A percentile compares a stretch with the other conserved stretches of the same genome.
These are phyloP conservation scores for Penicillium vulpinum DNA, from an alignment of 2,329 filamentous ascomycete species.

Conservation along the genomic window DNA sequence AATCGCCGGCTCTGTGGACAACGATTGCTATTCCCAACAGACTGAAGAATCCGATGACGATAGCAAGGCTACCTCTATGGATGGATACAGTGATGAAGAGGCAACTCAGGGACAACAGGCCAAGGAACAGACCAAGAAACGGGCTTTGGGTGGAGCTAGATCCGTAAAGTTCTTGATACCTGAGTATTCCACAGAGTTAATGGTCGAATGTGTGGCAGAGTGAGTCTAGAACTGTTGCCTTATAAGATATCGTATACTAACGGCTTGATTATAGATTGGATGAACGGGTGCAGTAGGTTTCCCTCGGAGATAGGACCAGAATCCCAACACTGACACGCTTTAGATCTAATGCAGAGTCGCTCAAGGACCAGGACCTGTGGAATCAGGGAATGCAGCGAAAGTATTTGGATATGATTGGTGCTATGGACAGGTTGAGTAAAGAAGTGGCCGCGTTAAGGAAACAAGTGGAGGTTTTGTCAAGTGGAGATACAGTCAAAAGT, in stretches of 20 bases:
- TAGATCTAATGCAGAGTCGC: background rate
- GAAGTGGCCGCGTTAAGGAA: background rate
- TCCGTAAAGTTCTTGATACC: too few species aligned
- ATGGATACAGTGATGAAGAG: background rate
- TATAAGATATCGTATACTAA: background rate
- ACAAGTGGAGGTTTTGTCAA: background rate
- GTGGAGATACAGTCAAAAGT: too few species aligned
- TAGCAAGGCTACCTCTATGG: background rate
- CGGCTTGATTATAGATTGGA: background rate
- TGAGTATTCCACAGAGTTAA: too few species aligned
- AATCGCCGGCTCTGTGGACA: background rate
- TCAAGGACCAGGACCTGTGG: background rate
- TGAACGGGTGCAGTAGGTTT: background rate
- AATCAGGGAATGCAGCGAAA: background rate
- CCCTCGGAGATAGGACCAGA: background rate
- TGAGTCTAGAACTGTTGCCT: too few species aligned
- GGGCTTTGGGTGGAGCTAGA: too few species aligned
- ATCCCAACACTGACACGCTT: background rate
- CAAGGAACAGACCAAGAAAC: too few species aligned
- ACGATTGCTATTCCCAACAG: background rate
- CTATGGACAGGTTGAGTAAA: background rate
- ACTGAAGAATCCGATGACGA: background rate
- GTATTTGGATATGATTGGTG: background rate
- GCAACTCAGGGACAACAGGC: too few species aligned
- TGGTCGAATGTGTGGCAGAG: background rate